Conservation (phyloP, 2,329 filamentous ascomycete genomes). For the Trichoderma cornu-damae region DNA sequence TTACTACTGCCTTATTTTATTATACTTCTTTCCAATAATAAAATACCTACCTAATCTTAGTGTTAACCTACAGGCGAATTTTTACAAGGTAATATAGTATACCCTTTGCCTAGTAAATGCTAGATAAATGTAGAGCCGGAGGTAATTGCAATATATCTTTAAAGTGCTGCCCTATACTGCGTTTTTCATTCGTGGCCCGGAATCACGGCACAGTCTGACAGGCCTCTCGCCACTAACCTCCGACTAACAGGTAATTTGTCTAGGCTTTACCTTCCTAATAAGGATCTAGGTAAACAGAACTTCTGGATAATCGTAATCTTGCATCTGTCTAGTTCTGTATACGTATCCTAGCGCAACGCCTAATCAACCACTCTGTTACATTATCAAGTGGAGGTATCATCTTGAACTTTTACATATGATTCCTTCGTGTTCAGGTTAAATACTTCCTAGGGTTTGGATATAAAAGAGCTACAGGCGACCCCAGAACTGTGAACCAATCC, state of each 20-base stretch:
- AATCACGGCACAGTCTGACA: not conserved
- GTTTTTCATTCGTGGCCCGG: not conserved
- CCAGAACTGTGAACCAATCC: not conserved
- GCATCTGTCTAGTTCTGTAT: constrained; percentile 2
- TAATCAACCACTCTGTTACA: not conserved
- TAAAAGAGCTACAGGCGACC: not conserved
- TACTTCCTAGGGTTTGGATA: not conserved
- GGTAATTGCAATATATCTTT: no score
- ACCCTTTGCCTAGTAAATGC: no score
- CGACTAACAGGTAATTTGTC: not conserved
- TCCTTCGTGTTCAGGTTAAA: not conserved
- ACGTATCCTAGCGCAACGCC: not conserved
- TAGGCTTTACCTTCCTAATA: not conserved
- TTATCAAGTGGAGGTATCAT: constrained; percentile 1
- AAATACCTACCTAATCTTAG: no score
- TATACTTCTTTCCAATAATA: no score
- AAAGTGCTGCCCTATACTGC: constrained; percentile 1
- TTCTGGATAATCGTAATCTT: constrained; percentile 5
- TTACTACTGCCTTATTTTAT: no score
- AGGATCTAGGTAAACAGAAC: not conserved
- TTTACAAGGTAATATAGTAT: no score
- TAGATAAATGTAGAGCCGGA: no score
- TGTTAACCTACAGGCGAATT: no score
- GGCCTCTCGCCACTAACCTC: not conserved
- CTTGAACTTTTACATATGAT: not conserved